A percentile compares a stretch with the other conserved stretches of the same genome.
phyloP scores from a whole-genome alignment of 768 basidiomycete species.

The Scleroderma citrinum region DNA sequence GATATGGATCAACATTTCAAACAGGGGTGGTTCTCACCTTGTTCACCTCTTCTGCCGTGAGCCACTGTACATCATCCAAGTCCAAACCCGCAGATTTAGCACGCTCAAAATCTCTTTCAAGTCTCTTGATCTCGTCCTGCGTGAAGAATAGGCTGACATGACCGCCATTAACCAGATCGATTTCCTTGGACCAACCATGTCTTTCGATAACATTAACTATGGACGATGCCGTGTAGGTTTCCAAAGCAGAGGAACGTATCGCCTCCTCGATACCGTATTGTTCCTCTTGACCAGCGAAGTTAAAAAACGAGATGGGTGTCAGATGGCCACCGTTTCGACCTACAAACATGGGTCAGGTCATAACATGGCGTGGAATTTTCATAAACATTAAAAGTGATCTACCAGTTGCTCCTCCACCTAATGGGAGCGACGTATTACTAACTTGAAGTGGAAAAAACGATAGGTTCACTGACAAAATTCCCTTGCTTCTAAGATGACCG shows the following conservation, averaged over 20 bases:
- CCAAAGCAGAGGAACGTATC: slow-evolving; percentile 45
- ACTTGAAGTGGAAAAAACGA: slow-evolving; percentile 8
- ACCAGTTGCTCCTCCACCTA: slow-evolving; percentile 81
- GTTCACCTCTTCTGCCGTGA: slow-evolving; percentile 41
- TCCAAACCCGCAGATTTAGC: slow-evolving; percentile 50
- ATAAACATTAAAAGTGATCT: slow-evolving; percentile 7
- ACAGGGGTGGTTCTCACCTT: slow-evolving; percentile 40
- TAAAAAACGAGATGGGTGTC: slow-evolving; percentile 43
- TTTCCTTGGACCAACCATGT: slow-evolving; percentile 37
- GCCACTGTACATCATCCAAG: slow-evolving; percentile 39
- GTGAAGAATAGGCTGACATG: slow-evolving; percentile 47
- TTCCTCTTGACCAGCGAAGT: slow-evolving; percentile 35
- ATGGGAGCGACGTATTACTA: too few species aligned
- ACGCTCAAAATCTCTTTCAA: slow-evolving; percentile 42
- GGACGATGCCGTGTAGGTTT: slow-evolving; percentile 46
- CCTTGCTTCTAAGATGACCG: slow-evolving; percentile 76
- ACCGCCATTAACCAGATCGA: slow-evolving; percentile 59
- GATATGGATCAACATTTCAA: too few species aligned
- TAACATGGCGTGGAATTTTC: too few species aligned
- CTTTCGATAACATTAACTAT: slow-evolving; percentile 46
- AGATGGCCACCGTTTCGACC: slow-evolving; percentile 80
- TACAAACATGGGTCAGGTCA: too few species aligned
- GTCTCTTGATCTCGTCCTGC: slow-evolving; percentile 34
- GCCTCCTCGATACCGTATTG: slow-evolving; percentile 52
- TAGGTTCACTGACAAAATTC: slow-evolving; percentile 86